Evolutionary conservation across 2,329 filamentous ascomycete species (phyloP).

Genomic region (Apiospora aurea): DNA sequence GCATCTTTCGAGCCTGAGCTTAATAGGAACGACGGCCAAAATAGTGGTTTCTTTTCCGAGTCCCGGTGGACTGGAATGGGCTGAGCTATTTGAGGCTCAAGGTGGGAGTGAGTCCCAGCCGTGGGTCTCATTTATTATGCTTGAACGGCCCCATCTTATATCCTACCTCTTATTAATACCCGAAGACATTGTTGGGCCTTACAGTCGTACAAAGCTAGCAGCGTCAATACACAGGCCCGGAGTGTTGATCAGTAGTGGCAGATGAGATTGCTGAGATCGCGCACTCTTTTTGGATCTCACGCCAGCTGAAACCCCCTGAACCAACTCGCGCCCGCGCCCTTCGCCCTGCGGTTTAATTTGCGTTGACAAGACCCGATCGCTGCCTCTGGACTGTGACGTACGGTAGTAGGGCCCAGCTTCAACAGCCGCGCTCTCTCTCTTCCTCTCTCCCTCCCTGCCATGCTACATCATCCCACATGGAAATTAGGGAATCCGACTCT

Average conservation of each 20-base stretch:
- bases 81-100: not conserved
- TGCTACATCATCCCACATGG: not conserved
- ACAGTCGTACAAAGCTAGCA: not conserved
- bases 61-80: not conserved
- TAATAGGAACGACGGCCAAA: not conserved
- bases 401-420: not conserved
- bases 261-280: not conserved
- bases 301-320: not conserved
- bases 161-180: not conserved
- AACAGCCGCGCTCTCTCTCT: not conserved
- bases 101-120: not conserved
- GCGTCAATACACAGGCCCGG: not conserved
- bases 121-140: not conserved
- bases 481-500: not conserved
- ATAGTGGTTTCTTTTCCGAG: not conserved
- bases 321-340: not conserved
- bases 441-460: no score
- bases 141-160: slow-evolving; percentile 1
- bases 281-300: not conserved
- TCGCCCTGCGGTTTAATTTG: not conserved
- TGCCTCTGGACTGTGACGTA: not conserved
- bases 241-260: not conserved
- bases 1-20: not conserved
- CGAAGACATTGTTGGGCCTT: not conserved
- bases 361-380: not conserved